These are phyloP conservation scores for Malassezia restricta DNA, from an alignment of 1,284 basidiomycete genomes.

Conservation along the genomic window DNA sequence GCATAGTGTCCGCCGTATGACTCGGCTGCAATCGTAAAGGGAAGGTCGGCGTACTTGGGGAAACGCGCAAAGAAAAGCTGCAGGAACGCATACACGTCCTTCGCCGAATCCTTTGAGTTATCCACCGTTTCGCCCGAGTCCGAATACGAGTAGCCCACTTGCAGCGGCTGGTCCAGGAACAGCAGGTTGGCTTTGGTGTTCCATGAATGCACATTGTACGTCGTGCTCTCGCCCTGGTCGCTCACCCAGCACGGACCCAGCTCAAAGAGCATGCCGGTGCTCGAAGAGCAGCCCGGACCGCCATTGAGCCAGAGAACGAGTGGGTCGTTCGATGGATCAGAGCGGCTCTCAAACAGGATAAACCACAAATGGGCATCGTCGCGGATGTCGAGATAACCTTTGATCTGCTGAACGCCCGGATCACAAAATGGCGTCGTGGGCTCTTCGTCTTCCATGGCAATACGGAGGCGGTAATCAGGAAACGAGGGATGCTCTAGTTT, in stretches of 20 bases:
- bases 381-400: constrained; percentile 70
- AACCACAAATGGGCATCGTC: constrained; percentile 77
- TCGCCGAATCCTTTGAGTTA: constrained; percentile 60
- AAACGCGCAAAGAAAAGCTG: constrained; percentile 62
- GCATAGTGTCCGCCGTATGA: constrained; percentile 56
- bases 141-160: constrained; percentile 78
- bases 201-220: constrained; percentile 65
- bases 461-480: constrained; percentile 58
- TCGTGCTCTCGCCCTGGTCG: constrained; percentile 59
- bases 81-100: constrained; percentile 80
- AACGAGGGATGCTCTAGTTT: constrained; percentile 63
- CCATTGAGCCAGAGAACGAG: constrained; percentile 81
- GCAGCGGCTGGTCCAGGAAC: constrained; percentile 68
- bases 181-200: constrained; percentile 58
- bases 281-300: constrained; percentile 53
- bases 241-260: constrained; percentile 69
- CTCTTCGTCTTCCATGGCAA: constrained; percentile 48
- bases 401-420: constrained; percentile 67
- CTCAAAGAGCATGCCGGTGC: constrained; percentile 59
- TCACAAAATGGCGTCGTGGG: constrained; percentile 55
- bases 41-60: constrained; percentile 35
- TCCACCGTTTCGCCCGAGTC: constrained; percentile 58
- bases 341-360: constrained; percentile 73
- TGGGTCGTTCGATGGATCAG: constrained; percentile 61
- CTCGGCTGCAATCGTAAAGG: constrained; percentile 50